Evolutionary conservation across 2,329 filamentous ascomycete genomes (phyloP).

Genomic region (Calonectria ilicicola): DNA sequence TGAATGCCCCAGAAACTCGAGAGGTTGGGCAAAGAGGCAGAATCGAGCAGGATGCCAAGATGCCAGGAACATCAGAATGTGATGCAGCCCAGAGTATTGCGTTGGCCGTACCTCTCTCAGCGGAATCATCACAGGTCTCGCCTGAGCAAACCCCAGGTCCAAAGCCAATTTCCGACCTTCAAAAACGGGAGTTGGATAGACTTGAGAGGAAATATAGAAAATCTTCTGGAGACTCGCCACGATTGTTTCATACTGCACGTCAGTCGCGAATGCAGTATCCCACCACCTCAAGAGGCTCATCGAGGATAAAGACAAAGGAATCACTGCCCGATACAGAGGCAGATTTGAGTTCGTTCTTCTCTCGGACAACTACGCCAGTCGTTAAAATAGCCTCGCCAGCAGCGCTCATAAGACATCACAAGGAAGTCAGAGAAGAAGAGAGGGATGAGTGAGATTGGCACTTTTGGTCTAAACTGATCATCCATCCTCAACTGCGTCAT

Average conservation of each 20-base stretch:
- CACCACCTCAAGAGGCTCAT: neutral
- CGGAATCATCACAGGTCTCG: neutral
- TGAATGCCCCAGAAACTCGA: neutral
- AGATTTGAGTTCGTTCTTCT: too few relatives aligned
- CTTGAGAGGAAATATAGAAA: neutral
- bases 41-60: too few relatives aligned
- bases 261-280: neutral
- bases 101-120: too few relatives aligned
- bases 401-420: neutral
- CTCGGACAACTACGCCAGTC: neutral
- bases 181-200: slow-evolving; percentile 1
- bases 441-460: neutral
- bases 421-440: slow-evolving; percentile 1
- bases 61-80: neutral
- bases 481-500: neutral
- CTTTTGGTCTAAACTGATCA: neutral
- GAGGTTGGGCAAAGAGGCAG: neutral
- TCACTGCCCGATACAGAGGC: neutral
- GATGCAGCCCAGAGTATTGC: neutral
- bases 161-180: neutral
- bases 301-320: neutral
- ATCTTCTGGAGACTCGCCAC: neutral
- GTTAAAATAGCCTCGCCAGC: slow-evolving; percentile 7
- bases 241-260: slow-evolving; percentile 7
- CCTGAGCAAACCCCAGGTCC: neutral